These are phyloP conservation scores for Oxytropis ochrocephala DNA, from an alignment of 306 rosid species.

Conservation along the genomic window DNA sequence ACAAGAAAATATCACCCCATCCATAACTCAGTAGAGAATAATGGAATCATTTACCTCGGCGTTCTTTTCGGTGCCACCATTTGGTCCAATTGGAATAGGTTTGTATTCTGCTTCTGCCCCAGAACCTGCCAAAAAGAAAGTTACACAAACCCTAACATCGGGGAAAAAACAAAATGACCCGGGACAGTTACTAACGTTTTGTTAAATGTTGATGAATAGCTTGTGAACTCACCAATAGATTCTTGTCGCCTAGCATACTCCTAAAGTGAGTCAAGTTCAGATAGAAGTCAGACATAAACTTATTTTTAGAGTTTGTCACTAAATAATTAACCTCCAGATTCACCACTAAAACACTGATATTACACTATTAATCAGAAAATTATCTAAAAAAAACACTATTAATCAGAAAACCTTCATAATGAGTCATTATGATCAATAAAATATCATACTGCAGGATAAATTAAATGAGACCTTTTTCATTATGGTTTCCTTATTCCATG, in stretches of 20 bases:
- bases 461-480: too few relatives aligned
- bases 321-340: too few relatives aligned
- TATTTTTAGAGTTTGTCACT: background rate
- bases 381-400: too few relatives aligned
- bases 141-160: background rate
- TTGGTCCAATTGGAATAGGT: slow-evolving; percentile 68
- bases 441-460: too few relatives aligned
- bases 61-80: slow-evolving; percentile 17
- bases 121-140: too few relatives aligned
- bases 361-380: too few relatives aligned
- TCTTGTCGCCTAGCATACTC: slow-evolving; percentile 54
- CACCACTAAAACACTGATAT: too few relatives aligned
- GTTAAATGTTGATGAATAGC: slow-evolving; percentile 4
- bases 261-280: slow-evolving; percentile 40
- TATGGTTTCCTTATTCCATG: too few relatives aligned
- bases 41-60: slow-evolving; percentile 32
- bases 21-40: background rate
- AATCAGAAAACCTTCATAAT: too few relatives aligned
- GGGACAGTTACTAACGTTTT: background rate
- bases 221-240: slow-evolving; percentile 46
- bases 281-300: slow-evolving; percentile 26
- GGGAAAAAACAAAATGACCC: background rate
- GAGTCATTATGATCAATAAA: too few relatives aligned
- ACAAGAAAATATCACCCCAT: background rate
- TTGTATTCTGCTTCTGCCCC: slow-evolving; percentile 61